Conservation (phyloP, 805 yeast species). For the Metschnikowia cubensis region DNA sequence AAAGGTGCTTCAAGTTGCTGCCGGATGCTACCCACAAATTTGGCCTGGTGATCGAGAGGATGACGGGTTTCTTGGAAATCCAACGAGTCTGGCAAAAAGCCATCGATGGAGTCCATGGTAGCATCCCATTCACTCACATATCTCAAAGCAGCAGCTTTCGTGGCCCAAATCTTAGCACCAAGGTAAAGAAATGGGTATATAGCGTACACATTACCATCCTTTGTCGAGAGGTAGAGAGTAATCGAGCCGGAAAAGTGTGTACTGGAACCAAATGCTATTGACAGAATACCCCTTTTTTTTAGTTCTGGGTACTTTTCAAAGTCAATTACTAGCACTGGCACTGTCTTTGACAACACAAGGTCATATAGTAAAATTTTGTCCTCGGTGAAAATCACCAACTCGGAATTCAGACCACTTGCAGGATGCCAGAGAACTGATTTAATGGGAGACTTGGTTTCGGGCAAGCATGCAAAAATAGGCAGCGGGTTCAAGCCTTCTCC, state of each 20-base stretch:
- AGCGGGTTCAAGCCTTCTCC: background rate
- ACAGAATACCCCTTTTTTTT: slow-evolving; percentile 4
- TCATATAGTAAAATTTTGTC: slow-evolving; percentile 12
- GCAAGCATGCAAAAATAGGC: background rate
- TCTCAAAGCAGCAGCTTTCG: slow-evolving; percentile 7
- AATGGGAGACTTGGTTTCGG: background rate
- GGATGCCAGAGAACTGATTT: slow-evolving; percentile 16
- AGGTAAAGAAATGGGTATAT: slow-evolving; percentile 13
- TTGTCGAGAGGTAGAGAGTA: slow-evolving; percentile 14
- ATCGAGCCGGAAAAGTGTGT: slow-evolving; percentile 12
- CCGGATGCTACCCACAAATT: slow-evolving; percentile 5
- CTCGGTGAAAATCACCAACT: slow-evolving; percentile 14
- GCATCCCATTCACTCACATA: slow-evolving; percentile 12
- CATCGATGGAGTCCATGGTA: slow-evolving; percentile 1
- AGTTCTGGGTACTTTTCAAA: slow-evolving; percentile 6
- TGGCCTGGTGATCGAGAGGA: slow-evolving; percentile 6
- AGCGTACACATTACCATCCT: slow-evolving; percentile 10
- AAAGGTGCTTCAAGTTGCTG: slow-evolving; percentile 5
- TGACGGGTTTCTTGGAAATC: slow-evolving; percentile 6
- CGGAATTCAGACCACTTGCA: slow-evolving; percentile 11
- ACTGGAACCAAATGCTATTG: slow-evolving; percentile 17
- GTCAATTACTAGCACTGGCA: slow-evolving; percentile 9
- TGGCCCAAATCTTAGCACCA: slow-evolving; percentile 6
- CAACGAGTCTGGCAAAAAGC: slow-evolving; percentile 11
- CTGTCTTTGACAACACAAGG: slow-evolving; percentile 9